phyloP scores from a whole-genome alignment of 495 filamentous ascomycete genomes.

The Cryomyces minteri region DNA sequence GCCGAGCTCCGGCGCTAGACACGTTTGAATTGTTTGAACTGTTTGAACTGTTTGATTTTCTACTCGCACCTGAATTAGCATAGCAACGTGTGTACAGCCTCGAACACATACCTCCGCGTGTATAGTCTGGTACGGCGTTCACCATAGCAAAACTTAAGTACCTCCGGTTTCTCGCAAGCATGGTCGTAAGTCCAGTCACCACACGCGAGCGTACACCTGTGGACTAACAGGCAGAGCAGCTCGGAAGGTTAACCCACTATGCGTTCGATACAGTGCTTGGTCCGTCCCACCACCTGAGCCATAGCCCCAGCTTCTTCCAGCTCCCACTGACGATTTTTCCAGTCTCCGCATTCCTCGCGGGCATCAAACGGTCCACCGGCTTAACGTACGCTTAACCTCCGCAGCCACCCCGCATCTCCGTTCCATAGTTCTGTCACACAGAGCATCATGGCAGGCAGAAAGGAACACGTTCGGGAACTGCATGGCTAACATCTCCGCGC shows the following conservation, averaged over 20 bases:
- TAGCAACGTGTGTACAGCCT: no score
- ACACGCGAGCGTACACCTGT: no score
- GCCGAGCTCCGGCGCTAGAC: no score
- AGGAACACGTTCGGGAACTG: background rate
- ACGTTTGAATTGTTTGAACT: no score
- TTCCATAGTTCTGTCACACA: background rate
- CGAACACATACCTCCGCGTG: no score
- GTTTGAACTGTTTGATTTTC: no score
- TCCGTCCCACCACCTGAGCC: slow-evolving; percentile 25
- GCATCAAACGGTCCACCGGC: slow-evolving; percentile 89
- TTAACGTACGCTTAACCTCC: slow-evolving; percentile 60
- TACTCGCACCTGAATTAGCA: no score
- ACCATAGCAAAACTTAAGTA: no score
- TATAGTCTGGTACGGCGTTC: no score
- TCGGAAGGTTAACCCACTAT: slow-evolving; percentile 85
- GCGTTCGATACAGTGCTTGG: slow-evolving; percentile 89
- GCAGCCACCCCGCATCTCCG: slow-evolving; percentile 1
- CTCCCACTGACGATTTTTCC: slow-evolving; percentile 1
- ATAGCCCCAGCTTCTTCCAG: background rate
- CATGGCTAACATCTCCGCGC: slow-evolving; percentile 1
- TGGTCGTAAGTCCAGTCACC: no score
- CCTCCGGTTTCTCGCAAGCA: no score
- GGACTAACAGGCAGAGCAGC: slow-evolving; percentile 29
- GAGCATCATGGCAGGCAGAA: background rate
- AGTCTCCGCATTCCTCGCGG: slow-evolving; percentile 93